Percentiles rank a stretch among this genome's conserved stretches.
These are phyloP conservation scores for Pseudogymnoascus sp. DNA, from an alignment of 2,329 filamentous ascomycete genomes.

Conservation along the genomic window DNA sequence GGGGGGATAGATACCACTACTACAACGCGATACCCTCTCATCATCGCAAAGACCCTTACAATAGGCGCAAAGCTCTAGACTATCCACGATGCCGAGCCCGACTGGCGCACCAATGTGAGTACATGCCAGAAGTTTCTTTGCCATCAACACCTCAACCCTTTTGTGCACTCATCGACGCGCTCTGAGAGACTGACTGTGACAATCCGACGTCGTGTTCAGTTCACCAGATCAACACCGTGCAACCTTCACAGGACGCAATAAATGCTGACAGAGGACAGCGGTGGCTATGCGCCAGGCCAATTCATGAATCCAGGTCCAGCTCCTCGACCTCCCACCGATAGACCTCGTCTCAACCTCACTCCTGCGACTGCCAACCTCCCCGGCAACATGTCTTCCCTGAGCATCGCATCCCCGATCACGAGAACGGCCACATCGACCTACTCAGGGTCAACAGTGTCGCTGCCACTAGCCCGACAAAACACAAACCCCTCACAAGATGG, in stretches of 20 bases:
- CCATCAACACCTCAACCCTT: neutral
- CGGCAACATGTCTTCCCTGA: slow-evolving; percentile 72
- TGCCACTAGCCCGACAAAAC: slow-evolving; percentile 56
- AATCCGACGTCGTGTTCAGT: neutral
- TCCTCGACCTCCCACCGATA: slow-evolving; percentile 77
- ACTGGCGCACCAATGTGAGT: slow-evolving; percentile 2
- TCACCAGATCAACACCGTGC: neutral
- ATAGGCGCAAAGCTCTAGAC: neutral
- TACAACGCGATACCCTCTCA: neutral
- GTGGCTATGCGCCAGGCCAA: slow-evolving; percentile 47
- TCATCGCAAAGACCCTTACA: slow-evolving; percentile 3
- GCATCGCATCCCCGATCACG: slow-evolving; percentile 59
- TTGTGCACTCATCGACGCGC: neutral
- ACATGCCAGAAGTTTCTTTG: neutral
- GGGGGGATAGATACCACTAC: slow-evolving; percentile 7
- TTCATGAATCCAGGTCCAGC: slow-evolving; percentile 98
- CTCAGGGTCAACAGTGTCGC: slow-evolving; percentile 62
- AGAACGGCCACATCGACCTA: slow-evolving; percentile 58
- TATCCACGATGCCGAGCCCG: slow-evolving; percentile 1
- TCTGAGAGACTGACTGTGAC: neutral
- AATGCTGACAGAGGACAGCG: slow-evolving; percentile 5
- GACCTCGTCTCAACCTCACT: slow-evolving; percentile 72
- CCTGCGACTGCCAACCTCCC: slow-evolving; percentile 63
- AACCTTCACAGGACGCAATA: neutral
- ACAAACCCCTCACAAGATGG: slow-evolving; percentile 40